phyloP scores from a whole-genome alignment of 192 early-diverging fungal species.

The Dissophora globulifera region DNA sequence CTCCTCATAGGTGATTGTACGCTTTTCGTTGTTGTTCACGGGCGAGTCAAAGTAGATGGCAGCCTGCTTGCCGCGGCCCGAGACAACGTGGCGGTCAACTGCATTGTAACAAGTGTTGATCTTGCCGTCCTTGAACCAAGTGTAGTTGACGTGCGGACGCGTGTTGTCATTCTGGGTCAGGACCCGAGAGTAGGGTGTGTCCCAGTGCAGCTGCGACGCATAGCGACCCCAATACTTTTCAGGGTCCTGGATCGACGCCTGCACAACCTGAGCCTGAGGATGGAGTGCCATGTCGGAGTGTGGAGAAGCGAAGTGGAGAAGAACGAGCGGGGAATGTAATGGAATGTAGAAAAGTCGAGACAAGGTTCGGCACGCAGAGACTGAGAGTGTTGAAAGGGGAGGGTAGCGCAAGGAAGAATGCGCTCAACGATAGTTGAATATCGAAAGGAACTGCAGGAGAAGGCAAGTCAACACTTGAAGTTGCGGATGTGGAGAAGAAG shows the following conservation, averaged over 20 bases:
- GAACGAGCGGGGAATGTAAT: not conserved
- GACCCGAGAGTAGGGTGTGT: constrained; percentile 50
- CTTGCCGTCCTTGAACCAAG: constrained; percentile 77
- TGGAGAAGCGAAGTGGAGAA: not conserved
- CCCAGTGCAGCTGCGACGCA: constrained; percentile 62
- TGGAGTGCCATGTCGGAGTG: constrained; percentile 28
- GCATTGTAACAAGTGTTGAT: constrained; percentile 88
- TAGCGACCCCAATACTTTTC: constrained; percentile 62
- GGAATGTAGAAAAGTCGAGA: not conserved
- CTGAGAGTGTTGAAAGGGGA: not conserved
- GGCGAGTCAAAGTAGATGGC: constrained; percentile 85
- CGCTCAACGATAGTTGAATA: constrained; percentile 8
- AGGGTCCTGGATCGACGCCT: constrained; percentile 56
- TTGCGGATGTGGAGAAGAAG: not conserved
- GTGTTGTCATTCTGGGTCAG: constrained; percentile 31
- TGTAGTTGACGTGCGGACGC: constrained; percentile 48
- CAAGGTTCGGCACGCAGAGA: not conserved
- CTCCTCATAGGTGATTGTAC: constrained; percentile 73
- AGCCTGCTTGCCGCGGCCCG: constrained; percentile 62
- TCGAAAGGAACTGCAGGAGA: not conserved
- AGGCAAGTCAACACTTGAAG: constrained; percentile 1
- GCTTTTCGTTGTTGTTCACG: constrained; percentile 63
- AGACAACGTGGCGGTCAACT: constrained; percentile 76
- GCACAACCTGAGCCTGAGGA: constrained; percentile 13
- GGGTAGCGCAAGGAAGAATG: not conserved